These are phyloP conservation scores for Rhododendron ovatum DNA, from an alignment of 148 eudicot species.

Conservation along the genomic window DNA sequence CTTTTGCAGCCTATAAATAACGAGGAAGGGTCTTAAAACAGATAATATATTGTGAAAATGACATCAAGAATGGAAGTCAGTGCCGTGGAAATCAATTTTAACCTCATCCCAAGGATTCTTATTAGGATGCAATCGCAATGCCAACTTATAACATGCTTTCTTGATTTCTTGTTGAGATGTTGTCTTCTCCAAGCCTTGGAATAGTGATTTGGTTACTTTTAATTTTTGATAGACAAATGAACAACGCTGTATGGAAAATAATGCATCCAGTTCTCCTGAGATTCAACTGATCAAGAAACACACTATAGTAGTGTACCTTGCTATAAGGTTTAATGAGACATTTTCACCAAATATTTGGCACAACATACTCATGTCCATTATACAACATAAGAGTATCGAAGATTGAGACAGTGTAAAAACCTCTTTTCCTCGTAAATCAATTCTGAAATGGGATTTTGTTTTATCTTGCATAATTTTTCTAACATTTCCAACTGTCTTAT, in stretches of 20 bases:
- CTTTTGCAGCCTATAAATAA: slow-evolving; percentile 69
- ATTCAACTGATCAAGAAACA: not conserved
- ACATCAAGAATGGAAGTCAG: not conserved
- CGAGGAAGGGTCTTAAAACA: not conserved
- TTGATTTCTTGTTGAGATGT: slow-evolving; percentile 85
- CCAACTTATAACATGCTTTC: slow-evolving; percentile 88
- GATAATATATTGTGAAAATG: not conserved
- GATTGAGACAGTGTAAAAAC: too few relatives aligned
- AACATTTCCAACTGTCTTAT: too few relatives aligned
- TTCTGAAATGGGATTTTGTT: too few relatives aligned
- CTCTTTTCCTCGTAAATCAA: too few relatives aligned
- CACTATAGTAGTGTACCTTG: not conserved
- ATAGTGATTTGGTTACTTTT: not conserved
- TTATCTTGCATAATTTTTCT: too few relatives aligned
- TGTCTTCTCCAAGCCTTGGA: slow-evolving; percentile 74
- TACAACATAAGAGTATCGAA: too few relatives aligned
- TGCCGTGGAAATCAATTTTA: slow-evolving; percentile 1
- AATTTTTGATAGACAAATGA: not conserved
- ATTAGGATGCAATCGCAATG: slow-evolving; percentile 91
- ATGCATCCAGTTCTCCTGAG: not conserved
- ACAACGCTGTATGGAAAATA: not conserved
- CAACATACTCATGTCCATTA: too few relatives aligned
- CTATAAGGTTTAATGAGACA: not conserved
- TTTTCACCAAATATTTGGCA: not conserved
- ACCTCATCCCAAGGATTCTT: slow-evolving; percentile 97